Evolutionary conservation across 148 eudicot genomes (phyloP), one percentile per base, ranked within the genome.

Genomic region (Heliamphora exappendiculata): DNA sequence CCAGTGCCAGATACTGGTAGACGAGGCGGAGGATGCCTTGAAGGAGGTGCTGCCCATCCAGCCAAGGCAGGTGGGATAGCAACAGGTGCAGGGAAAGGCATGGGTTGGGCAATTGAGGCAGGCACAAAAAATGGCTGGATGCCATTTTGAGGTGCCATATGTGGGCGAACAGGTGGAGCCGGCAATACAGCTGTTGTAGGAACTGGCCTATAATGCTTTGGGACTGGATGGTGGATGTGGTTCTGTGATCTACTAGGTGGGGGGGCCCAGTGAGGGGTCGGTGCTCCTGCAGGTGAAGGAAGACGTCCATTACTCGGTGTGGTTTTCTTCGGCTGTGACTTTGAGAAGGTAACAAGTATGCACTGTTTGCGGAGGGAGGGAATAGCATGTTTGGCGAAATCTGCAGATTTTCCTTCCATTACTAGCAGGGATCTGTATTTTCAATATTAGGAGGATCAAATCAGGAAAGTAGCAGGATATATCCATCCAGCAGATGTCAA

Each of bases 1-100:
- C 93, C 93, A 3, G 93, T 89, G 75, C 93, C 93, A 16, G 88
- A 88, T 47, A 85, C 74, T 19, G 86, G 91, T 72, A 85, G 66
- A 51, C 84, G 85, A 24, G 90, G 90, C 3, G 83, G 80, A 54
- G 84, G 84, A 69, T 79, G 86, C 84, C 84, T 75, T 2, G 84
- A 81, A 22, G 86, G 74, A 28, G 80, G 58, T 10, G 78, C 72
- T n/a, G n/a, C n/a, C 88, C 88, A 87, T 47, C 90, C 88, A 53
- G 80, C 54, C 36, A 82, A 76, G 37, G 77, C 76, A 53, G 87
- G 86, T n/a, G 87, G 86, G 54, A 82, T 67, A 70, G 85, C 84
- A 75, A 83, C 81, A 28, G 86, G 80, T 41, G 88, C 65, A 0
- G 88, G 82, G 59, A 74, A 84, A 45, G 86, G 80, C 82, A 87